Evolutionary conservation across 2,329 filamentous ascomycete species (phyloP), one percentile per base, ranked within the genome.

Genomic region (Fusarium austroafricanum): DNA sequence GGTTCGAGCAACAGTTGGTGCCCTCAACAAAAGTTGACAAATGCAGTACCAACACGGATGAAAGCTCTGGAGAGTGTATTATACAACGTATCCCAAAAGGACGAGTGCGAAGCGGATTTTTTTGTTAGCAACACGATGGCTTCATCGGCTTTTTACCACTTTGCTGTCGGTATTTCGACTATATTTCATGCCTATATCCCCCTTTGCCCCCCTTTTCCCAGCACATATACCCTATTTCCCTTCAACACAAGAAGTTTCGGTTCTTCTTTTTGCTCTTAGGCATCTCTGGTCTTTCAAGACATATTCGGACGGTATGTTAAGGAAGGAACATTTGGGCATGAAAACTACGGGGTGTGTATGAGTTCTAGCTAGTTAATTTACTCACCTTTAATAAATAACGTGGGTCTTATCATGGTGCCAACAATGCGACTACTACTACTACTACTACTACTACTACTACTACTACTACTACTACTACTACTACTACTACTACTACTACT

Each of bases 221-320:
- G 51, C 40, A 65, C 56, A 66, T 35, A 68, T 69, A 62, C 65
- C 55, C 55, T 17, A 35, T 51, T 46, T 17, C 20, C 43, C n/a
- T 45, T 18, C 14, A 35, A 39, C 23, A 40, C 28, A 18, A 11
- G 23, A 28, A 38, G 18, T 23, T 33, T 46, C 35, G 26, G 23
- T 40, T 61, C 40, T 46, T 51, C 47, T 40, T n/a, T 35, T 40
- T 52, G 42, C 33, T 31, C 38, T 26, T n/a, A 38, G 12, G 20
- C 21, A 20, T 42, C 29, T 56, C 21, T 52, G 20, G 21, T 40
- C 18, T 59, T 10, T 47, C n/a, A 29, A 51, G 26, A 17, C 23
- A 55, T 66, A 49, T 65, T 61, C 38, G n/a, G 18, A 37, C 20
- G 44, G 50, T 21, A 49, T 44, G 18, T 54, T 28, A 40, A 38